These are phyloP conservation scores for Alternaria ethzedia DNA, from an alignment of 2,329 filamentous ascomycete species.

Conservation along the genomic window DNA sequence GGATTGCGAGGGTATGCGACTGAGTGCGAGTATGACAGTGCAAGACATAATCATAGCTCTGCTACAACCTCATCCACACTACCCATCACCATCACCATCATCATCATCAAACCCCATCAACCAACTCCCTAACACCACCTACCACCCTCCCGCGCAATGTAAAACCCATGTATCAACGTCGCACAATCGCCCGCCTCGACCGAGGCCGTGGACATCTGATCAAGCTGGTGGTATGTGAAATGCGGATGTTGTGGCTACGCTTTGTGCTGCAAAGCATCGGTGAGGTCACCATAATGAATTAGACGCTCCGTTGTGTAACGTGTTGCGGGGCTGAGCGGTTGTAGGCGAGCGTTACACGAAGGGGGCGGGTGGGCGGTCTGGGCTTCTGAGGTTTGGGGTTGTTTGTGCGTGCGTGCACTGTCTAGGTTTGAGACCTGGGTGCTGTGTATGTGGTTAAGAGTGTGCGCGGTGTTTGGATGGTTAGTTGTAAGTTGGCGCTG, in stretches of 20 bases:
- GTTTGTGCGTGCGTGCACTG: not conserved
- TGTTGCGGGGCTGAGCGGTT: not conserved
- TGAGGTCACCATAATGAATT: not conserved
- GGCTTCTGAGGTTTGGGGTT: not conserved
- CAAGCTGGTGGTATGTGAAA: not conserved
- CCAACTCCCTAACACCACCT: not conserved
- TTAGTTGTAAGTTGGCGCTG: not conserved
- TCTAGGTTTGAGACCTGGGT: not conserved
- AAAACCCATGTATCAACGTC: not conserved
- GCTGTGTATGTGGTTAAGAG: too few relatives aligned
- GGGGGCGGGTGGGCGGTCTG: not conserved
- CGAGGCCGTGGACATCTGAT: not conserved
- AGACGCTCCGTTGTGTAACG: not conserved
- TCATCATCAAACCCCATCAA: not conserved
- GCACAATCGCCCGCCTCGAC: not conserved
- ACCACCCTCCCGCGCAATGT: not conserved
- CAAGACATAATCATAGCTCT: not conserved
- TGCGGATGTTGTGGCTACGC: not conserved
- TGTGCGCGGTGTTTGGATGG: not conserved
- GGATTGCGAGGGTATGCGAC: not conserved
- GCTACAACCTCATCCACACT: not conserved
- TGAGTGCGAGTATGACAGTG: not conserved
- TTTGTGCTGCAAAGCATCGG: not conserved
- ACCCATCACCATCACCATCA: not conserved
- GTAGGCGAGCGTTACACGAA: slow-evolving; percentile 16